Conservation (phyloP, 345 rosid genomes). For the Hibiscus trionum region DNA sequence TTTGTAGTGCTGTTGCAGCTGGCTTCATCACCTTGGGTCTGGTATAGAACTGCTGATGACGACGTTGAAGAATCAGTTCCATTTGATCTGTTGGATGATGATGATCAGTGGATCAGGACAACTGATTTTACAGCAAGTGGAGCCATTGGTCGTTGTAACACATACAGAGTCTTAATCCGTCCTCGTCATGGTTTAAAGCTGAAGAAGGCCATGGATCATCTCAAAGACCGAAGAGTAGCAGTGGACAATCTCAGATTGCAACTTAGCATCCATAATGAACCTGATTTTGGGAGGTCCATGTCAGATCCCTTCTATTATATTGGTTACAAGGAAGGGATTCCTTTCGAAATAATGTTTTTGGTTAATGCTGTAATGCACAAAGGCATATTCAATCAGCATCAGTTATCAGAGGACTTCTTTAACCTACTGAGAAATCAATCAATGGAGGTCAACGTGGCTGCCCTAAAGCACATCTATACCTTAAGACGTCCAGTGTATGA, state of each 20-base stretch:
- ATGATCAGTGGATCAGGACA: slow-evolving; percentile 94
- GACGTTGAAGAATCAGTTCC: slow-evolving; percentile 46
- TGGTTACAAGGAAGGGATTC: slow-evolving; percentile 42
- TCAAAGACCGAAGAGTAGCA: slow-evolving; percentile 45
- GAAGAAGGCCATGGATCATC: slow-evolving; percentile 40
- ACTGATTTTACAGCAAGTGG: slow-evolving; percentile 73
- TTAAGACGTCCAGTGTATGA: slow-evolving; percentile 50
- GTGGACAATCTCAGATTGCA: slow-evolving; percentile 31
- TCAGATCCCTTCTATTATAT: slow-evolving; percentile 50
- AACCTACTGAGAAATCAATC: slow-evolving; percentile 51
- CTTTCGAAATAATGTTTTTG: slow-evolving; percentile 59
- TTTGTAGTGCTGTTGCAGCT: slow-evolving; percentile 56
- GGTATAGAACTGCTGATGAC: slow-evolving; percentile 86
- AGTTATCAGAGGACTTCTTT: slow-evolving; percentile 51
- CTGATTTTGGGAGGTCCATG: slow-evolving; percentile 51
- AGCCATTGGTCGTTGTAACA: slow-evolving; percentile 63
- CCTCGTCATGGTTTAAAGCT: slow-evolving; percentile 59
- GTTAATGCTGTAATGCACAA: slow-evolving; percentile 66
- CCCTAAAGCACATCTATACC: slow-evolving; percentile 64
- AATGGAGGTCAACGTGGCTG: slow-evolving; percentile 52
- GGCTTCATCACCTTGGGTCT: slow-evolving; percentile 63
- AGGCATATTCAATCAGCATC: slow-evolving; percentile 65
- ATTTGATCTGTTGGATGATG: slow-evolving; percentile 75
- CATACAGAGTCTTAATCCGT: slow-evolving; percentile 49
- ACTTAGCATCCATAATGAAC: slow-evolving; percentile 42